Percentiles rank a stretch among this genome's conserved stretches.
Conservation (phyloP, 768 basidiomycete species). For the Kwoniella sp. region DNA sequence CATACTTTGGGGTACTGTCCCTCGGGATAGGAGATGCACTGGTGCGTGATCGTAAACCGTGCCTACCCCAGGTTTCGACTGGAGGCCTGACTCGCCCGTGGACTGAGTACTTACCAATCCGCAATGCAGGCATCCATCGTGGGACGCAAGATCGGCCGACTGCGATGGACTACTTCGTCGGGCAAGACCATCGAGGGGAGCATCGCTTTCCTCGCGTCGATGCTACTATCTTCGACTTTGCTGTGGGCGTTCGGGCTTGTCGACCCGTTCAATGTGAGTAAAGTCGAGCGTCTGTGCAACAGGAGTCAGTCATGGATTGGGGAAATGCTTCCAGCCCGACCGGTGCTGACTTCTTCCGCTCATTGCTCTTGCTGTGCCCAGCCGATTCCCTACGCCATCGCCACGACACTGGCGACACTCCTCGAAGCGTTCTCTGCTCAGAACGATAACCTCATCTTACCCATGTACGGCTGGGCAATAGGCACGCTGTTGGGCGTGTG, state of each 20-base stretch:
- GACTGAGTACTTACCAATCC: too few species aligned
- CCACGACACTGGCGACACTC: slow-evolving; percentile 67
- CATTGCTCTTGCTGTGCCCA: slow-evolving; percentile 9
- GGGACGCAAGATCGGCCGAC: slow-evolving; percentile 77
- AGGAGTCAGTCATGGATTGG: neutral
- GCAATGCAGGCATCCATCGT: slow-evolving; percentile 78
- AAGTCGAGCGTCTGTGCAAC: neutral
- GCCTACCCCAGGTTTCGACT: too few species aligned
- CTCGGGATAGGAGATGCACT: slow-evolving; percentile 92
- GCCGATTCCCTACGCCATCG: slow-evolving; percentile 64
- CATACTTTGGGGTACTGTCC: slow-evolving; percentile 82
- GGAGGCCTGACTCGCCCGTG: too few species aligned
- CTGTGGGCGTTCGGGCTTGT: slow-evolving; percentile 72
- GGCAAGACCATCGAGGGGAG: slow-evolving; percentile 92
- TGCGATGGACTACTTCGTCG: slow-evolving; percentile 81
- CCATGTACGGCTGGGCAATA: slow-evolving; percentile 94
- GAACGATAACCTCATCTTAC: slow-evolving; percentile 95
- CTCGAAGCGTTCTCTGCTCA: slow-evolving; percentile 92
- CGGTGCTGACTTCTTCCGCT: too few species aligned
- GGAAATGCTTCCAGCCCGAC: too few species aligned
- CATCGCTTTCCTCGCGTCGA: slow-evolving; percentile 72
- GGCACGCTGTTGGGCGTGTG: slow-evolving; percentile 65
- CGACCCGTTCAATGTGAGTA: slow-evolving; percentile 75
- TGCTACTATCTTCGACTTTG: slow-evolving; percentile 69
- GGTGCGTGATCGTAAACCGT: too few species aligned